Percentiles rank a stretch among this genome's conserved stretches.
phyloP scores from a whole-genome alignment of 169 alveolate species.

The Plasmodium billcollinsi region DNA sequence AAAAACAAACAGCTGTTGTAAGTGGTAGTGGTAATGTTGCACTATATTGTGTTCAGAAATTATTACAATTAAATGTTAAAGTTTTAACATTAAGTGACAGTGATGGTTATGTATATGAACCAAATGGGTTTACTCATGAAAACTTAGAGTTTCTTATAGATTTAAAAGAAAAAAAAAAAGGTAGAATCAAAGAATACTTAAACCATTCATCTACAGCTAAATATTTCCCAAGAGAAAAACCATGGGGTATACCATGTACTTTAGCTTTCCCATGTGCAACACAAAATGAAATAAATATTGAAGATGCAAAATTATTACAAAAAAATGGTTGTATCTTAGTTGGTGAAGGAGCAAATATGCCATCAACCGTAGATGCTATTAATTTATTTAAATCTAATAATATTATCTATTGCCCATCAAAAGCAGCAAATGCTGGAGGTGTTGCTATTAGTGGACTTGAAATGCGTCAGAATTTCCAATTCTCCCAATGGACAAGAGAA shows the following conservation, averaged over 20 bases:
- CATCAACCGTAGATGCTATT: constrained; percentile 87
- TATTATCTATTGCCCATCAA: constrained; percentile 88
- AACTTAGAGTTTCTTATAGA: constrained; percentile 77
- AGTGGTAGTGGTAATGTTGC: constrained; percentile 93
- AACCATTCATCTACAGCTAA: constrained; percentile 77
- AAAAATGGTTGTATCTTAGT: constrained; percentile 82
- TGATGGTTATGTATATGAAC: constrained; percentile 83
- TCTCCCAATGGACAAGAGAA: constrained; percentile 85
- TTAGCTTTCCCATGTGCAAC: constrained; percentile 92
- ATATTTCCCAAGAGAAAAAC: constrained; percentile 79
- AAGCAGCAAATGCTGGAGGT: constrained; percentile 94
- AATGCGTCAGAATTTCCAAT: constrained; percentile 90
- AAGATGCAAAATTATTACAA: constrained; percentile 83
- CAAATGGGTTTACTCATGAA: constrained; percentile 85
- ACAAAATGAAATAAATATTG: constrained; percentile 86
- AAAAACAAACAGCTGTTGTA: constrained; percentile 84
- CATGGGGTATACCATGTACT: constrained; percentile 83
- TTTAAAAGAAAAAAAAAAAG: constrained; percentile 79
- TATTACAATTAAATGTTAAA: constrained; percentile 85
- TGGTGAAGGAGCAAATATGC: constrained; percentile 92
- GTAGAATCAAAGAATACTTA: constrained; percentile 80
- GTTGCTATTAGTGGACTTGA: constrained; percentile 92
- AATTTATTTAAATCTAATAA: constrained; percentile 79
- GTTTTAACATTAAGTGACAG: constrained; percentile 88
- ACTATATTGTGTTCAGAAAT: constrained; percentile 87